Evolutionary conservation across 345 rosid genomes (phyloP).

Genomic region (Rhodamnia rubescens): DNA sequence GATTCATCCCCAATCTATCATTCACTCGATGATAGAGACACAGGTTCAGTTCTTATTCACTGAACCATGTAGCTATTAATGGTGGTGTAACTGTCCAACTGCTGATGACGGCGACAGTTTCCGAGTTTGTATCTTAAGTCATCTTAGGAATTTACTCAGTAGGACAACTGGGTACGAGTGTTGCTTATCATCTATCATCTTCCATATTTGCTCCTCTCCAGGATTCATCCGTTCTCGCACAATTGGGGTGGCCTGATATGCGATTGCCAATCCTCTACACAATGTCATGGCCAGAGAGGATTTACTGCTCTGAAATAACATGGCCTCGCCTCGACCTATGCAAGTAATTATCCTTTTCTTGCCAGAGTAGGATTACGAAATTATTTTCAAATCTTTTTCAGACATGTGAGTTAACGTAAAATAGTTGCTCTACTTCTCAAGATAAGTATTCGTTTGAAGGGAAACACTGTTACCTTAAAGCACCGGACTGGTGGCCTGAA

Average conservation of each 20-base stretch:
- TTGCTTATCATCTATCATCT: background rate
- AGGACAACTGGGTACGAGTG: background rate
- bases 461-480: background rate
- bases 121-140: background rate
- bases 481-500: background rate
- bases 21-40: constrained; percentile 93
- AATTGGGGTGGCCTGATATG: constrained; percentile 98
- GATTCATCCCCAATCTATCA: constrained; percentile 86
- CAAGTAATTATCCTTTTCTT: constrained; percentile 40
- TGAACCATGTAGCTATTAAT: background rate
- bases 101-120: background rate
- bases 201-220: constrained; percentile 1
- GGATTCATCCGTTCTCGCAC: constrained; percentile 97
- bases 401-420: background rate
- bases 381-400: background rate
- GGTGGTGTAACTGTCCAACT: background rate
- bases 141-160: background rate
- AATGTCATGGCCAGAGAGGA: constrained; percentile 94
- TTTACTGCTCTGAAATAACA: constrained; percentile 85
- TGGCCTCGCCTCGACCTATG: constrained; percentile 98
- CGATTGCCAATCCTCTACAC: constrained; percentile 90
- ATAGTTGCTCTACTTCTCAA: background rate
- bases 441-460: background rate
- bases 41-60: constrained; percentile 33
- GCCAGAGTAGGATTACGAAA: background rate